Base-by-base conservation (phyloP, 2,329 filamentous ascomycete genomes). In the Leptographium lundbergii region DNA sequence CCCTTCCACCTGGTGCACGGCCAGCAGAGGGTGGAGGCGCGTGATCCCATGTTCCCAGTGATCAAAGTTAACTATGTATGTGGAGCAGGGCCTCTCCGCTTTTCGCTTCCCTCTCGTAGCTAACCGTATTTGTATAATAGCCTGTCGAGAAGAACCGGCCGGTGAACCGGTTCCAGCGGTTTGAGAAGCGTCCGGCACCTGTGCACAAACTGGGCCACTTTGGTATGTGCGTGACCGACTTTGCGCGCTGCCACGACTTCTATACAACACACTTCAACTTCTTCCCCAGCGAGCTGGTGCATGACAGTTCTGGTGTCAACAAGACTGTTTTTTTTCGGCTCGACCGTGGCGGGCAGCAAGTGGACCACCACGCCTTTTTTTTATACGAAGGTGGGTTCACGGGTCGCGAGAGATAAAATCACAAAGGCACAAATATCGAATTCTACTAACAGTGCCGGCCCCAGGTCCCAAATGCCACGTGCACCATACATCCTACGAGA, bases 401-500 rank as follows among this genome's bases (percentile, higher is more conserved):
- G 6, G 6, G 6, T 13, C 17, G 5, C 3, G 7, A 25, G 48
- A 53, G 22, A 17, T 5, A 10, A 17, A 39, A 17, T 14, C 36
- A 39, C 13, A 39, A 39, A 39, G 36, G 6, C 36, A 17, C 36
- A 39, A 36, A 36, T 10, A 39, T 17, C 36, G 13, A 39, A 39
- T 2, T 6, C 4, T 39, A 17, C 53, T 45, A 32, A 48, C 25
- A 39, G 13, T 17, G 9, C 17, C 10, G 36, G 11, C 29, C 4
- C 25, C 25, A 61, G 60, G 75, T 0, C 68, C 71, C 51, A 68
- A 71, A 56, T 72, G 68, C 61, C 81, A 85, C 67, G 78, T 88
- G 2, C 85, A 89, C 67, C 86, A 89, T 70, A 80, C 79, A 22
- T 81, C 77, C 2, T 89, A 85, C 63, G 86, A 89, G 70, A 84